phyloP scores from a whole-genome alignment of 805 yeast genomes.

The Candida gorgasii region DNA sequence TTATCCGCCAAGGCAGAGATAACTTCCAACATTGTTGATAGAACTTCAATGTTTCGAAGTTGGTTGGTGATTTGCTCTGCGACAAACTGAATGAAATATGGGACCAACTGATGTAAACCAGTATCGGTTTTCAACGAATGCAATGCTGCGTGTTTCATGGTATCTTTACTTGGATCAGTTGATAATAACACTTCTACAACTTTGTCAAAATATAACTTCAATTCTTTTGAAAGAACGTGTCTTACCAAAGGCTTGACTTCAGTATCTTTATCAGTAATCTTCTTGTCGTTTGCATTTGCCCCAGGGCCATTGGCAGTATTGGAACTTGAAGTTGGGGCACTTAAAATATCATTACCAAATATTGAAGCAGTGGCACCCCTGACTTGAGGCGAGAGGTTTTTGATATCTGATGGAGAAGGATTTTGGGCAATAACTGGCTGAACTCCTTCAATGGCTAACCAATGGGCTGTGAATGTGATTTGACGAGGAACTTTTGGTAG shows the following conservation, averaged over 20 bases:
- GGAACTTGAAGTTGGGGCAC: slow-evolving; percentile 20
- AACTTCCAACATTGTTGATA: slow-evolving; percentile 86
- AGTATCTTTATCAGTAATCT: slow-evolving; percentile 39
- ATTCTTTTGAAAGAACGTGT: slow-evolving; percentile 91
- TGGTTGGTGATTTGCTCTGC: slow-evolving; percentile 94
- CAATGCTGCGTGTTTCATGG: slow-evolving; percentile 75
- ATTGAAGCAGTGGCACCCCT: slow-evolving; percentile 75
- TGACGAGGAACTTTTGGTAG: slow-evolving; percentile 93
- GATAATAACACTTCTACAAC: slow-evolving; percentile 76
- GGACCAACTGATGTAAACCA: slow-evolving; percentile 94
- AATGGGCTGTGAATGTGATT: slow-evolving; percentile 90
- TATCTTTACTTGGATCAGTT: slow-evolving; percentile 54
- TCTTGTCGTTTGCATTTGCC: slow-evolving; percentile 10
- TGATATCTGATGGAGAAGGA: slow-evolving; percentile 80
- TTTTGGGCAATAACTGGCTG: slow-evolving; percentile 98
- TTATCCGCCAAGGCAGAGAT: slow-evolving; percentile 82
- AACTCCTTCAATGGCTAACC: slow-evolving; percentile 98
- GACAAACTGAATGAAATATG: slow-evolving; percentile 92
- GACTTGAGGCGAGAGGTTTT: slow-evolving; percentile 69
- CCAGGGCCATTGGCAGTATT: slow-evolving; percentile 14
- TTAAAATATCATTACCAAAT: slow-evolving; percentile 40
- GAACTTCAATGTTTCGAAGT: slow-evolving; percentile 64
- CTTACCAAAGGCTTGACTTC: slow-evolving; percentile 87
- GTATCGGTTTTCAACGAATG: slow-evolving; percentile 87
- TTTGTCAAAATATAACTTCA: slow-evolving; percentile 90